phyloP scores from a whole-genome alignment of 495 filamentous ascomycete genomes.

The Talaromyces trachyspermus region DNA sequence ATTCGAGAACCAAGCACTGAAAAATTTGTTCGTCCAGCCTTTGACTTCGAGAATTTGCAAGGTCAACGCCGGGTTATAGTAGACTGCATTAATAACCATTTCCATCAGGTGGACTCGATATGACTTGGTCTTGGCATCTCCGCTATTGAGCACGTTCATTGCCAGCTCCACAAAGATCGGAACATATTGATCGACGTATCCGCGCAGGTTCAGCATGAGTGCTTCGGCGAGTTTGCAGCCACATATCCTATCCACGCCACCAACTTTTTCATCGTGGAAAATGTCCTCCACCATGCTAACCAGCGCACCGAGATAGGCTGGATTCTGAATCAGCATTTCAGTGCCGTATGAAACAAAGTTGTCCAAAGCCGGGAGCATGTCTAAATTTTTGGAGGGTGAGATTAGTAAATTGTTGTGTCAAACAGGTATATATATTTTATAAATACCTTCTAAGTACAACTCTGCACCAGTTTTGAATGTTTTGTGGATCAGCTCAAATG shows the following conservation, averaged over 20 bases:
- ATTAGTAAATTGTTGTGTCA: no score
- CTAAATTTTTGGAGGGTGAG: no score
- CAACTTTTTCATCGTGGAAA: constrained; percentile 79
- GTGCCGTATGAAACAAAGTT: constrained; percentile 93
- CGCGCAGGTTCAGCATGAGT: constrained; percentile 90
- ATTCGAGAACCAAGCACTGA: constrained; percentile 93
- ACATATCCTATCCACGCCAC: constrained; percentile 91
- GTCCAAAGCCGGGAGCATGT: constrained; percentile 96
- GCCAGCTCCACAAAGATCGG: constrained; percentile 81
- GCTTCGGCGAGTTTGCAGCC: constrained; percentile 98
- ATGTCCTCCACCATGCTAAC: constrained; percentile 75
- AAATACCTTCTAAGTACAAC: constrained; percentile 72
- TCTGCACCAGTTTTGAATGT: constrained; percentile 97
- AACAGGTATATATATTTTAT: not conserved
- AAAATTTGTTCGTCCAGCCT: constrained; percentile 98
- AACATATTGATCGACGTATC: constrained; percentile 79
- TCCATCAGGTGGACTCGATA: constrained; percentile 96
- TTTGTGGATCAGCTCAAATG: constrained; percentile 91
- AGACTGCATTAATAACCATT: constrained; percentile 97
- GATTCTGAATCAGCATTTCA: constrained; percentile 68
- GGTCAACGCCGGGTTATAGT: constrained; percentile 83
- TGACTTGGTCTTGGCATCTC: constrained; percentile 70
- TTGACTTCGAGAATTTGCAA: constrained; percentile 83
- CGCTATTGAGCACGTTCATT: constrained; percentile 68
- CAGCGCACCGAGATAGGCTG: constrained; percentile 76